Evolutionary conservation across 2,329 filamentous ascomycete species (phyloP).

Genomic region (Exutisphaerella laricina): DNA sequence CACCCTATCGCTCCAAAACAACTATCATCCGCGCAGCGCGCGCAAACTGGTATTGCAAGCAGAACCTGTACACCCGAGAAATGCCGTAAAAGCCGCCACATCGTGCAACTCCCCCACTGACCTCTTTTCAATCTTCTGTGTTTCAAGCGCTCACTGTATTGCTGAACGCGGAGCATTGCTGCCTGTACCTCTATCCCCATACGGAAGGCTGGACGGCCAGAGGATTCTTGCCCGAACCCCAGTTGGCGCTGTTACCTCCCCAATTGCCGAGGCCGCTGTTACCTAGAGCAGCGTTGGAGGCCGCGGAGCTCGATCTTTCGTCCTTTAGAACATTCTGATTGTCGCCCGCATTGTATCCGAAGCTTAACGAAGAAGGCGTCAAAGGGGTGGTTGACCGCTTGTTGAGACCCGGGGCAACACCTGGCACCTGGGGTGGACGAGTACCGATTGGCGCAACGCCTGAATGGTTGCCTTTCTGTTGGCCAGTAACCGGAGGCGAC

Average conservation of each 20-base stretch:
- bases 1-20: neutral
- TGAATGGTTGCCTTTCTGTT: constrained; percentile 53
- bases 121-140: constrained; percentile 12
- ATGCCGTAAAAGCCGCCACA: constrained; percentile 17
- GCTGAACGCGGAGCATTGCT: neutral
- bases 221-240: constrained; percentile 69
- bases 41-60: constrained; percentile 5
- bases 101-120: constrained; percentile 17
- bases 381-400: constrained; percentile 87
- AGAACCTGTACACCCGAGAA: constrained; percentile 17
- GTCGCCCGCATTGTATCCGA: constrained; percentile 55
- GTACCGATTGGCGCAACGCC: constrained; percentile 91
- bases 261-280: constrained; percentile 53
- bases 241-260: constrained; percentile 75
- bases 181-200: constrained; percentile 63
- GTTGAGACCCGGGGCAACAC: constrained; percentile 54
- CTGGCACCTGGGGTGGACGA: constrained; percentile 62
- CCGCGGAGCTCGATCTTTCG: constrained; percentile 53
- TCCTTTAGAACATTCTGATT: constrained; percentile 48
- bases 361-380: constrained; percentile 72
- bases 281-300: constrained; percentile 50
- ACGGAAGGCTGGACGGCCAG: constrained; percentile 87
- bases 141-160: constrained; percentile 5
- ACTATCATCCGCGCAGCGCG: constrained; percentile 8
- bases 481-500: constrained; percentile 63